Evolutionary conservation across 345 rosid genomes (phyloP), one percentile per base, ranked within the genome.

Genomic region (Ricinus communis): DNA sequence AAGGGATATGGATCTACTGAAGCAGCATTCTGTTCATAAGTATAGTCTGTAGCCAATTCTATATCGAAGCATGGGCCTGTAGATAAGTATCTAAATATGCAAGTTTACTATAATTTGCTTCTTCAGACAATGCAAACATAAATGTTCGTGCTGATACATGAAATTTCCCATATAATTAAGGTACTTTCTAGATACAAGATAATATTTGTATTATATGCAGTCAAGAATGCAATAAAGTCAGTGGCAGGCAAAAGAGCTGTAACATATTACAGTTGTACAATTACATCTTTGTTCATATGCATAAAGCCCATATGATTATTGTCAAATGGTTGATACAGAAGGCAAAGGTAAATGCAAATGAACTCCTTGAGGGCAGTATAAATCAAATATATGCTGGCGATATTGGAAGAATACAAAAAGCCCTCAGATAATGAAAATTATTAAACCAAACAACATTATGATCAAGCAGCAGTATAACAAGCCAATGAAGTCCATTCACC

Each of bases 101-200:
- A 52, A 38, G 33, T 31, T n/a, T 69, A 30, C 38, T 47, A 14
- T 15, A 49, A 64, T 51, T 68, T 72, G 62, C 70, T 66, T 40
- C 25, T 47, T 41, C n/a, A 15, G 38, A 43, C 38, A 58, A 50
- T 66, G 46, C 30, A 19, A 49, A 65, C 16, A 63, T 21, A 24
- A 56, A 63, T 11, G 40, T 18, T 18, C 56, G 30, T 43, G 62
- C 49, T 5, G n/a, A 50, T 58, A 45, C 5, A 10, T 5, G 33
- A 24, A 15, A 28, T 4, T n/a, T n/a, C 54, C 10, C n/a, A 19
- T 5, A 25, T 56, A 0, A 18, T 59, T 14, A 58, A 28, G n/a
- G 13, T 47, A 9, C 43, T 38, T 9, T 9, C 9, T 38, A 9
- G 43, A 47, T 47, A 30, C 2, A 28, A 33, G n/a, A 38, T 31